phyloP scores from a whole-genome alignment of 2,329 filamentous ascomycete species.

The Cercospora janseana region DNA sequence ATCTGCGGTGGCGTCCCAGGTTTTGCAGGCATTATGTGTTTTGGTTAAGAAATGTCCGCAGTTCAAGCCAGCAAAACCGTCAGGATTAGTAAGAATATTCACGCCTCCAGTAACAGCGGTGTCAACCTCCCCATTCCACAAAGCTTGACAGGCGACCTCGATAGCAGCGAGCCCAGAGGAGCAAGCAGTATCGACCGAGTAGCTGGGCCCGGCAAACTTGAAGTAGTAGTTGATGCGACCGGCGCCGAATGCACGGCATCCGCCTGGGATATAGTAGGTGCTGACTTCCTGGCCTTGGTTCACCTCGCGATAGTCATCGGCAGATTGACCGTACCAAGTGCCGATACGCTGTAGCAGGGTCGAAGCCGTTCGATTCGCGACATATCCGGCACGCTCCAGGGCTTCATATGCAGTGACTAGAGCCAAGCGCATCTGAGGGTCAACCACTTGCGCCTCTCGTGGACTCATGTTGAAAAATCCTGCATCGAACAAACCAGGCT shows the following conservation, averaged over 20 bases:
- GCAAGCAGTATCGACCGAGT: constrained; percentile 35
- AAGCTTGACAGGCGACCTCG: constrained; percentile 28
- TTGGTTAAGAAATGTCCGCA: constrained; percentile 33
- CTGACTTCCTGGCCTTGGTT: constrained; percentile 71
- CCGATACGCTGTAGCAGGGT: constrained; percentile 65
- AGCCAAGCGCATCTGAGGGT: constrained; percentile 76
- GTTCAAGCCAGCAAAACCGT: constrained; percentile 26
- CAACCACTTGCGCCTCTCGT: constrained; percentile 73
- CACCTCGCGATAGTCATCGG: constrained; percentile 74
- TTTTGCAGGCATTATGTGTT: constrained; percentile 27
- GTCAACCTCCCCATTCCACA: constrained; percentile 35
- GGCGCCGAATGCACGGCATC: constrained; percentile 59
- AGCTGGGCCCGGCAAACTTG: constrained; percentile 31
- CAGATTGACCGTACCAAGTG: constrained; percentile 72
- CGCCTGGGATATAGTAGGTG: constrained; percentile 65
- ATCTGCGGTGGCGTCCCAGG: constrained; percentile 32
- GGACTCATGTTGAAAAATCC: constrained; percentile 86
- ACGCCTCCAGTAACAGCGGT: constrained; percentile 34
- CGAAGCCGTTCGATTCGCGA: constrained; percentile 68
- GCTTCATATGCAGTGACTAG: constrained; percentile 77
- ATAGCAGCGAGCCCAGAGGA: constrained; percentile 32
- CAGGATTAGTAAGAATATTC: constrained; percentile 27
- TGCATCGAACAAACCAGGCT: constrained; percentile 76
- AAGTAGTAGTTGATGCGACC: constrained; percentile 74
- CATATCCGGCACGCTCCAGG: constrained; percentile 75